These are phyloP conservation scores for Chrysoporthe austroafricana DNA, from an alignment of 2,329 filamentous ascomycete species.

Conservation along the genomic window DNA sequence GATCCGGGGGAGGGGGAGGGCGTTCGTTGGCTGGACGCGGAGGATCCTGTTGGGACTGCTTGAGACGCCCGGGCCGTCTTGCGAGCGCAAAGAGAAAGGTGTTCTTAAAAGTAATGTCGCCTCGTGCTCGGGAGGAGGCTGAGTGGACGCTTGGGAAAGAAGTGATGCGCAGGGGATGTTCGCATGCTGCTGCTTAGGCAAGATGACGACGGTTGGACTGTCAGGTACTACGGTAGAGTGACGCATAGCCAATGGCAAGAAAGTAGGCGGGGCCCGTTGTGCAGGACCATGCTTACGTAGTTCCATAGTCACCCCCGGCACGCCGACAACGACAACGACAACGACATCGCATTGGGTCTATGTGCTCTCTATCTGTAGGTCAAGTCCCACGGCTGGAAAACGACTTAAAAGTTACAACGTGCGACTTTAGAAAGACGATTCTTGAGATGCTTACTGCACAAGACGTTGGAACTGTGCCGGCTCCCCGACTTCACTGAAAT, in stretches of 20 bases:
- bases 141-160: neutral
- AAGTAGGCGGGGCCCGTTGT: neutral
- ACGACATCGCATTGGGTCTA: neutral
- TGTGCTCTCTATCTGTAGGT: no score
- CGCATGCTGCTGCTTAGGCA: neutral
- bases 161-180: neutral
- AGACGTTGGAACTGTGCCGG: neutral
- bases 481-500: no score
- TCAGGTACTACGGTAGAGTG: neutral
- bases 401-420: neutral
- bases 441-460: neutral
- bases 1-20: no score
- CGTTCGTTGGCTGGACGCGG: no score
- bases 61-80: no score
- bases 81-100: no score
- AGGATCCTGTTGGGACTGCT: no score
- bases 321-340: neutral
- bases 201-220: neutral
- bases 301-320: neutral
- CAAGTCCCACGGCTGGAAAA: neutral
- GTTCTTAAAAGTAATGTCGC: neutral
- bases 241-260: neutral
- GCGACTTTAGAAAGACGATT: no score
- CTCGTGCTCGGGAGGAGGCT: neutral
- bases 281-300: neutral